Base-by-base conservation (phyloP, 257 asterid species). In the Solanum megistacrolobum region DNA sequence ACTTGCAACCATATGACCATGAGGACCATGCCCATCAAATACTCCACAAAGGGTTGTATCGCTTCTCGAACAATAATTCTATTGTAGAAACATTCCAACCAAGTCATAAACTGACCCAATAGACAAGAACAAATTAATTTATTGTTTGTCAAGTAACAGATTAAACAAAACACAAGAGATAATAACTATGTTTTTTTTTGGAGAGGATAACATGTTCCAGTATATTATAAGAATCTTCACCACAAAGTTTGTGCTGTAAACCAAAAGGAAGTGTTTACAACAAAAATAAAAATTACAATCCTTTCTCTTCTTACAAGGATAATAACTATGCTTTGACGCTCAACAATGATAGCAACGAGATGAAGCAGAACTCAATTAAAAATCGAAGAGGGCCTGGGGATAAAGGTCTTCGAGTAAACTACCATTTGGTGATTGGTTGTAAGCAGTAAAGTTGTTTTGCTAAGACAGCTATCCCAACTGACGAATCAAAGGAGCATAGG, bases 1-100 rank as follows among this genome's bases (percentile, higher is more conserved):
- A 89, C 98, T 92, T 13, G 99, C 98, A 31, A 94, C 99, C 98
- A 94, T 92, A 91, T 96, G 99, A 60, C 98, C 99, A 85, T 93
- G 94, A 79, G 99, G 99, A 48, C 99, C 99, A 86, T 96, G 99
- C 5, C 99, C 99, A 90, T 96, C 99, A 74, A 93, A 96, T 83
- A 96, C 98, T 88, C 98, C 99, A 88, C 99, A 96, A 69, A 96
- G 93, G 4, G 93, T 92, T 58, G 88, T 83, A 55, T 92, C 93
- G 55, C 90, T 89, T 89, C 95, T 93, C 87, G 93, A 87, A 48
- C 93, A 93, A 90, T 94, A 96, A 91, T 94, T 93, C 99, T 96
- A 87, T 88, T 85, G 91, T 87, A 90, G 90, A 94, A 92, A 94
- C 93, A 94, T 91, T 88, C 91, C 94, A 93, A 93, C 91, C 93